Conservation (phyloP, 352 stramenopile genomes). For the Phytophthora foliorum region DNA sequence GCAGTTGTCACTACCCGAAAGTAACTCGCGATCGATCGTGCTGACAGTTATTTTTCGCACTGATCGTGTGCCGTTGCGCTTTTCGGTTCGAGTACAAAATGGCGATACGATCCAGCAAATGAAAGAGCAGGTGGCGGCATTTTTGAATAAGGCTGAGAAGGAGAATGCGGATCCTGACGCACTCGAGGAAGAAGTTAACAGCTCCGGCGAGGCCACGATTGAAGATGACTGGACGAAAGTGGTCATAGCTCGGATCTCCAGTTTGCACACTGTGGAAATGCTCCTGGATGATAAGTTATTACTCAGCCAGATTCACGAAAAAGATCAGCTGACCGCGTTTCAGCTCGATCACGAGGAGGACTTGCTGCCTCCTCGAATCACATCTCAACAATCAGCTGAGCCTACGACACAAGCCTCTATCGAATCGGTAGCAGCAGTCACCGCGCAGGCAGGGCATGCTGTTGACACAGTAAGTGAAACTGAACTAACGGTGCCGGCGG, state of each 20-base stretch:
- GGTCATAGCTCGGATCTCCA: constrained; percentile 69
- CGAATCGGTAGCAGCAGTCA: not conserved
- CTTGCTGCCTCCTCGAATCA: constrained; percentile 24
- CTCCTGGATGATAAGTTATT: constrained; percentile 72
- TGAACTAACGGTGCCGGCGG: not conserved
- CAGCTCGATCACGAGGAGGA: constrained; percentile 59
- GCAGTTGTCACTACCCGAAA: constrained; percentile 85
- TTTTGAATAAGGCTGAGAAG: constrained; percentile 47
- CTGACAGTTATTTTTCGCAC: constrained; percentile 87
- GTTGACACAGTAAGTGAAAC: not conserved
- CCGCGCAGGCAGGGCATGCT: constrained; percentile 6
- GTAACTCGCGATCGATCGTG: constrained; percentile 74
- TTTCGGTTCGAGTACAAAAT: constrained; percentile 76
- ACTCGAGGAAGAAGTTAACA: constrained; percentile 6
- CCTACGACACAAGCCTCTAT: not conserved
- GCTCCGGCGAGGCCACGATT: not conserved
- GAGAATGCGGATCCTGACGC: not conserved
- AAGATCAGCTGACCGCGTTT: constrained; percentile 79
- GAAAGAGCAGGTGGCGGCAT: constrained; percentile 61
- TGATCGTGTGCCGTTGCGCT: constrained; percentile 77
- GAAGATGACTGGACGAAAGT: constrained; percentile 42
- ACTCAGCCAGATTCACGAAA: constrained; percentile 81
- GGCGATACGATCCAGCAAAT: constrained; percentile 71
- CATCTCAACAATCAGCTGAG: not conserved
- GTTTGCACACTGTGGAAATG: constrained; percentile 68